These are phyloP conservation scores for Chrysoporthe cubensis DNA, from an alignment of 2,329 filamentous ascomycete species.

Conservation along the genomic window DNA sequence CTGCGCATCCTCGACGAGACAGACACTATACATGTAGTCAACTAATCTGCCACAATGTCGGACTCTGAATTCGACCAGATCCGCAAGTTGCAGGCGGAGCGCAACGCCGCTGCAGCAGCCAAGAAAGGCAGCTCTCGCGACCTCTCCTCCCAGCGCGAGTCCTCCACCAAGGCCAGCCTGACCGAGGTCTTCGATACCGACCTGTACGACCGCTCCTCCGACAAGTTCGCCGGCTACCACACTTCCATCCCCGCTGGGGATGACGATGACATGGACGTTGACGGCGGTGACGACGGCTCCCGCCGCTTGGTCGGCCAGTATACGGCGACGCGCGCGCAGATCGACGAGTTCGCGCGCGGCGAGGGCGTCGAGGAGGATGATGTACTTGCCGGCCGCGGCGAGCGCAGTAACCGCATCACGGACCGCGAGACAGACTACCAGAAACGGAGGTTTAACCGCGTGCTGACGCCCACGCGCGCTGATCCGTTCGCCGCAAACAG, in stretches of 20 bases:
- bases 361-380: slow-evolving; percentile 90
- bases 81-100: slow-evolving; percentile 88
- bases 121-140: slow-evolving; percentile 84
- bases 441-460: slow-evolving; percentile 89
- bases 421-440: slow-evolving; percentile 98
- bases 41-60: slow-evolving; percentile 57
- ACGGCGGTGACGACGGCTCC: slow-evolving; percentile 71
- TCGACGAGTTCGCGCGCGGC: slow-evolving; percentile 90
- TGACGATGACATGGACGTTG: slow-evolving; percentile 78
- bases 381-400: slow-evolving; percentile 76
- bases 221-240: slow-evolving; percentile 90
- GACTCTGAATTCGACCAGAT: slow-evolving; percentile 87
- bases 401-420: slow-evolving; percentile 87
- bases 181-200: slow-evolving; percentile 87
- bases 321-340: slow-evolving; percentile 87
- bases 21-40: slow-evolving; percentile 29
- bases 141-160: slow-evolving; percentile 77
- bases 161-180: slow-evolving; percentile 86
- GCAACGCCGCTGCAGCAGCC: slow-evolving; percentile 76
- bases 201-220: slow-evolving; percentile 78
- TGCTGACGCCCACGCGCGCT: slow-evolving; percentile 80
- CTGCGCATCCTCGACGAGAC: not conserved
- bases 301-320: slow-evolving; percentile 90
- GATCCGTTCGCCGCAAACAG: slow-evolving; percentile 83
- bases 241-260: slow-evolving; percentile 84